These are phyloP conservation scores for Ceratopteris richardii DNA, from an alignment of 75 land plant genomes.

Conservation along the genomic window DNA sequence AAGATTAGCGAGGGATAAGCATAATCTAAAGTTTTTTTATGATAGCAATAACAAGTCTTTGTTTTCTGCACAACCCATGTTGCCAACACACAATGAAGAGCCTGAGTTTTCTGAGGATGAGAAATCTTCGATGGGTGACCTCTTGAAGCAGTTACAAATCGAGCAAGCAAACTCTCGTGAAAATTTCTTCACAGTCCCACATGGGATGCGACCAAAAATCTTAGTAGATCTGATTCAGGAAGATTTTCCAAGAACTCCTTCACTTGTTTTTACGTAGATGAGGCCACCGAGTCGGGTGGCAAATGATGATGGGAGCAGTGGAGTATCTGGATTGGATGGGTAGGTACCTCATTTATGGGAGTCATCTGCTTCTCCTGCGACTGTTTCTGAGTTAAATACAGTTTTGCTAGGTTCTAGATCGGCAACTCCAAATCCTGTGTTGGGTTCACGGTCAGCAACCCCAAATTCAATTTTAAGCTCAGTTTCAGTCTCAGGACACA, in stretches of 20 bases:
- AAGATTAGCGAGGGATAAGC: slow-evolving; percentile 39
- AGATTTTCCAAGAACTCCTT: too few species aligned
- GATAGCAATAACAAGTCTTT: too few species aligned
- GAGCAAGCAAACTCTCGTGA: too few species aligned
- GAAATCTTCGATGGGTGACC: slow-evolving; percentile 34
- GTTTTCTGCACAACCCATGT: too few species aligned
- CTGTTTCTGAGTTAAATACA: slow-evolving; percentile 20
- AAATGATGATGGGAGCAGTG: too few species aligned
- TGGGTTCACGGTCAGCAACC: slow-evolving; percentile 1
- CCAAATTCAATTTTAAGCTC: not conserved
- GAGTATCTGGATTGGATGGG: too few species aligned
- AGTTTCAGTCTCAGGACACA: not conserved
- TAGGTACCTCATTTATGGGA: slow-evolving; percentile 10
- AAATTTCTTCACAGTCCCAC: too few species aligned
- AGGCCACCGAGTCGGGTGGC: too few species aligned
- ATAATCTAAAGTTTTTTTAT: slow-evolving; percentile 44
- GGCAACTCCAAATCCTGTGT: not conserved
- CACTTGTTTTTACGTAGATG: too few species aligned
- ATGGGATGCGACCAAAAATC: slow-evolving; percentile 63
- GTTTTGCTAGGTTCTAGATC: slow-evolving; percentile 4
- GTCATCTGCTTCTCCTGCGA: slow-evolving; percentile 19
- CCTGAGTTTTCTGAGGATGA: slow-evolving; percentile 47
- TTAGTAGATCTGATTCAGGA: slow-evolving; percentile 78
- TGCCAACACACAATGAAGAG: too few species aligned
- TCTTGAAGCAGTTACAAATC: too few species aligned